Evolutionary conservation across 768 basidiomycete species (phyloP).

Genomic region (Leccinum arenicola): DNA sequence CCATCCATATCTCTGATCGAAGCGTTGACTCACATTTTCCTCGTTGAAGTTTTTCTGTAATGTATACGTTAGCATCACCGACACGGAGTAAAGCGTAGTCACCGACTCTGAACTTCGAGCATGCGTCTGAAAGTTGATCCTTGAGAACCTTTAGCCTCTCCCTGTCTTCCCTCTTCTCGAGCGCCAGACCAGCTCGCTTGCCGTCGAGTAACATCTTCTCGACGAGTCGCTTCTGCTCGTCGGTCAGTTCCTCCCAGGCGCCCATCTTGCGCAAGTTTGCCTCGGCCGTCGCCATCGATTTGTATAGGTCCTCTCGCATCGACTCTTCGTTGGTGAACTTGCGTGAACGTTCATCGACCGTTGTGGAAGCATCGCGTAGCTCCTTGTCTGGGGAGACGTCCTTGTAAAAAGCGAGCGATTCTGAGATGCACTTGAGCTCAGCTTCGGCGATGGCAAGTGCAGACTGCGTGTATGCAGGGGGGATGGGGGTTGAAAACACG

Average conservation of each 20-base stretch:
- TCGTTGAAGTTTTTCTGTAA: slow-evolving; percentile 82
- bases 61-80: neutral
- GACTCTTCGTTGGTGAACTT: slow-evolving; percentile 74
- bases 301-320: slow-evolving; percentile 80
- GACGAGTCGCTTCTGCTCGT: slow-evolving; percentile 74
- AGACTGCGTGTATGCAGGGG: slow-evolving; percentile 36
- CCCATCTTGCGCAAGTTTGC: slow-evolving; percentile 64
- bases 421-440: slow-evolving; percentile 44
- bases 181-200: slow-evolving; percentile 71
- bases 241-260: slow-evolving; percentile 55
- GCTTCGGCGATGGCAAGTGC: slow-evolving; percentile 62
- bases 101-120: slow-evolving; percentile 76
- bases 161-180: slow-evolving; percentile 59
- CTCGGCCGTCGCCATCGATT: slow-evolving; percentile 66
- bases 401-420: slow-evolving; percentile 76
- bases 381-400: slow-evolving; percentile 73
- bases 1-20: neutral
- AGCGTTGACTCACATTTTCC: slow-evolving; percentile 54
- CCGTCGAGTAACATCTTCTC: slow-evolving; percentile 82
- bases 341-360: slow-evolving; percentile 65
- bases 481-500: slow-evolving; percentile 9
- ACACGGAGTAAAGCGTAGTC: neutral
- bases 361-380: slow-evolving; percentile 79
- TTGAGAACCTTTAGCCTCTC: slow-evolving; percentile 56
- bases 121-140: slow-evolving; percentile 75